A percentile compares a stretch with the other conserved stretches of the same genome.
These are phyloP conservation scores for Citrus cavaleriei DNA, from an alignment of 345 rosid genomes.

Conservation along the genomic window DNA sequence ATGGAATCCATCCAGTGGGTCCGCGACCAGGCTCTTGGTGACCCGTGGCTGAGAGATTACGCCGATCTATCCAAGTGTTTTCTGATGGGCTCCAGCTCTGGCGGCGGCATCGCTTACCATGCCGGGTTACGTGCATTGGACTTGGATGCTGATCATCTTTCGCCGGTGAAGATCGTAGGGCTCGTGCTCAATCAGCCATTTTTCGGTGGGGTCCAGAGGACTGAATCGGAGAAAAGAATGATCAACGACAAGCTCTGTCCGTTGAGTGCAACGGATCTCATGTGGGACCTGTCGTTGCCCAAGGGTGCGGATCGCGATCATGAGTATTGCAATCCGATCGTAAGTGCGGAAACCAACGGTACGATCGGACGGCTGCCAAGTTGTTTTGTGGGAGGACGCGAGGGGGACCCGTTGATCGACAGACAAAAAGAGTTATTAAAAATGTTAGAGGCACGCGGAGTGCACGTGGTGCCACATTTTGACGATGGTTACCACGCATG, in stretches of 20 bases:
- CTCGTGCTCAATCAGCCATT: constrained; percentile 61
- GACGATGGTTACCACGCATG: constrained; percentile 61
- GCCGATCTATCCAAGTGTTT: constrained; percentile 59
- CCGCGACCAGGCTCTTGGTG: constrained; percentile 53
- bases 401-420: constrained; percentile 73
- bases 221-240: constrained; percentile 52
- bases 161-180: constrained; percentile 59
- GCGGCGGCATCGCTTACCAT: constrained; percentile 72
- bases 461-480: constrained; percentile 45
- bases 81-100: constrained; percentile 71
- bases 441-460: constrained; percentile 53
- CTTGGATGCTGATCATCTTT: constrained; percentile 20
- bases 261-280: constrained; percentile 42
- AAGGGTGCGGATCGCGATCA: constrained; percentile 68
- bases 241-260: constrained; percentile 55
- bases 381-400: constrained; percentile 49
- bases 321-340: constrained; percentile 60
- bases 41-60: constrained; percentile 58
- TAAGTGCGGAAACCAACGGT: constrained; percentile 21
- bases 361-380: constrained; percentile 51
- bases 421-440: constrained; percentile 56
- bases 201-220: constrained; percentile 58
- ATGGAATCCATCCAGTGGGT: constrained; percentile 67
- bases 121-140: constrained; percentile 47
- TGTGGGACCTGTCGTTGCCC: constrained; percentile 73